These are phyloP conservation scores for Gossypium longicalyx DNA, from an alignment of 345 rosid species.

Conservation along the genomic window DNA sequence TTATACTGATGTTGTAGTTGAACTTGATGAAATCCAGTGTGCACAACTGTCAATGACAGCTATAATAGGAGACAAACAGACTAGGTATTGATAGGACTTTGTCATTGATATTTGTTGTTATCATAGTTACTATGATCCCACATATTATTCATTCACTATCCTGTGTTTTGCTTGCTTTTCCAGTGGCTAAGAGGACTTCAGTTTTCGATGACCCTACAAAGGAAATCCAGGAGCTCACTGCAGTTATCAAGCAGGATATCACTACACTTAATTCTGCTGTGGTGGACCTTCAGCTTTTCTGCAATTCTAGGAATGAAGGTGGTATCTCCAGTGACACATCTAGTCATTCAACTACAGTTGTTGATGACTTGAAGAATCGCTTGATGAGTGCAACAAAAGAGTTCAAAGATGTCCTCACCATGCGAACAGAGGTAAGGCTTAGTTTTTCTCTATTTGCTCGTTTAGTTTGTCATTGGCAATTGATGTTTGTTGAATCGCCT, in stretches of 20 bases:
- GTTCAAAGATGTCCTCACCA: slow-evolving; percentile 79
- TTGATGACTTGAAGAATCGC: slow-evolving; percentile 69
- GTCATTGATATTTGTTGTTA: background rate
- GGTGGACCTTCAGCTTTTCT: slow-evolving; percentile 64
- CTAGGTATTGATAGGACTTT: background rate
- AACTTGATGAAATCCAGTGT: background rate
- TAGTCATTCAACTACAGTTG: slow-evolving; percentile 68
- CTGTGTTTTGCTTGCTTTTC: background rate
- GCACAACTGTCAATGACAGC: background rate
- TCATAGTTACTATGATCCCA: background rate
- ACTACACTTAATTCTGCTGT: slow-evolving; percentile 74
- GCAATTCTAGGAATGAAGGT: slow-evolving; percentile 55
- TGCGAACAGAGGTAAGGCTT: slow-evolving; percentile 63
- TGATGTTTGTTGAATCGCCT: background rate
- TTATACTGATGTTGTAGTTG: background rate
- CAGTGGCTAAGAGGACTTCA: slow-evolving; percentile 84
- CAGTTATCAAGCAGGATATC: slow-evolving; percentile 76
- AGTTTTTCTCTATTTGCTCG: background rate
- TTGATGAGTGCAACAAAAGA: slow-evolving; percentile 79
- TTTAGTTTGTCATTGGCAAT: background rate
- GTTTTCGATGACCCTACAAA: slow-evolving; percentile 79
- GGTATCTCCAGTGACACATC: slow-evolving; percentile 67
- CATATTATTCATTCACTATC: background rate
- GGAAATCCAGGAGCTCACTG: slow-evolving; percentile 82
- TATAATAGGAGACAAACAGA: background rate